Base-by-base conservation (phyloP, 805 yeast genomes). In the Lipomyces chichibuensis region DNA sequence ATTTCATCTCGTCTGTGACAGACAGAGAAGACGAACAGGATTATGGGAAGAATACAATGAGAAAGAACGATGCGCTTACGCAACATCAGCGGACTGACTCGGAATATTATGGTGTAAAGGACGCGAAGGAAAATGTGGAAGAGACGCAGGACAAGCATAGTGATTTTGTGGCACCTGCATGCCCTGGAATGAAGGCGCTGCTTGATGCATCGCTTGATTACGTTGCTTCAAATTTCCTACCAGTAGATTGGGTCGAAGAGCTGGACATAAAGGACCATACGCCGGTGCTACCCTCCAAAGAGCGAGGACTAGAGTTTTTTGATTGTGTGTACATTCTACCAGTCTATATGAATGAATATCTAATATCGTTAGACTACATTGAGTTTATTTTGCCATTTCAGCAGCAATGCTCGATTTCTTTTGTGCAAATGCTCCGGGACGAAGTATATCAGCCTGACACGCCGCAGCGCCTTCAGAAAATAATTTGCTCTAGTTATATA, bases 151-250 rank as follows among this genome's bases (percentile, higher is more conserved):
- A 11, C 13, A 52, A 29, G 33, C 17, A 52, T 2, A 25, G n/a
- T 17, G 55, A 52, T 13, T 13, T 52, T 4, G 17, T 23, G 27
- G 55, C 8, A 20, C 62, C 39, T 9, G 20, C 0, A 13, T 59
- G 66, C 32, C 52, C 63, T 14, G 54, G 60, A 20, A 51, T 62
- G 57, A 46, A 59, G 37, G 49, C 53, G 6, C 52, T 60, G n/a
- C 33, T 65, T 9, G 14, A 54, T 11, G 65, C 69, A 17, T 27
- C 65, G 13, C 52, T 65, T 46, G 69, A 62, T n/a, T 65, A 65
- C 20, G 57, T 65, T 25, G 65, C 65, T 8, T 33, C 69, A 5
- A 52, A 20, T n/a, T 60, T 64, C 46, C 56, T 64, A 46, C 53
- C 59, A 7, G 51, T 49, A 11, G 52, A 64, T 37, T 64, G 67